Percentiles rank a stretch among this genome's conserved stretches.
These are phyloP conservation scores for Solidago caesia DNA, from an alignment of 129 eudicot genomes.

Conservation along the genomic window DNA sequence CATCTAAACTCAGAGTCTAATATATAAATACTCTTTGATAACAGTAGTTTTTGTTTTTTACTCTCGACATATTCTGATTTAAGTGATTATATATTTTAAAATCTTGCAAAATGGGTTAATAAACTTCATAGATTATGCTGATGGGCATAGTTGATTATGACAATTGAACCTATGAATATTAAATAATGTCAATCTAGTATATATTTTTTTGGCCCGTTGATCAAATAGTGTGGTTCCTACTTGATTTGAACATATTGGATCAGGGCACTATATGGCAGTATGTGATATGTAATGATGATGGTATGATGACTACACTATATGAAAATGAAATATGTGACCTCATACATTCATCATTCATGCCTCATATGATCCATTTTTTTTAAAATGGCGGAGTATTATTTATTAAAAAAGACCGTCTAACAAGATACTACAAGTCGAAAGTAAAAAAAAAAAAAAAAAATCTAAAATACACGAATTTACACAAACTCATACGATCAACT, in stretches of 20 bases:
- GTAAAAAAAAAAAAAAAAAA: no score
- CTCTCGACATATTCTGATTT: neutral
- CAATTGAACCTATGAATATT: neutral
- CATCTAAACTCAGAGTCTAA: neutral
- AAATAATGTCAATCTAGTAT: neutral
- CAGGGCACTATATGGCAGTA: conserved; percentile 1
- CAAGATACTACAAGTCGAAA: no score
- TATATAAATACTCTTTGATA: neutral
- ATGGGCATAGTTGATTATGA: neutral
- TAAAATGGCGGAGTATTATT: no score
- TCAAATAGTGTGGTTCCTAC: conserved; percentile 1
- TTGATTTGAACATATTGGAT: conserved; percentile 20
- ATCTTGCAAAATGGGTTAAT: neutral
- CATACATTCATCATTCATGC: conserved; percentile 28
- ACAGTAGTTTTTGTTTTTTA: neutral
- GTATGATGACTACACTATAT: conserved; percentile 20
- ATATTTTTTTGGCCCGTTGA: conserved; percentile 15
- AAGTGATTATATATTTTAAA: neutral
- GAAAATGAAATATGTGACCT: conserved; percentile 14
- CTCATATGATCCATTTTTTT: conserved; percentile 3
- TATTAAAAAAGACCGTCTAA: no score
- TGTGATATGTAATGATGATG: conserved; percentile 26
- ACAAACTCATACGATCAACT: conserved; percentile 8
- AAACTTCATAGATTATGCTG: neutral
- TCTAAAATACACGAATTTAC: no score